Conservation (phyloP, 306 rosid genomes). For the Cotoneaster glaucophyllus region DNA sequence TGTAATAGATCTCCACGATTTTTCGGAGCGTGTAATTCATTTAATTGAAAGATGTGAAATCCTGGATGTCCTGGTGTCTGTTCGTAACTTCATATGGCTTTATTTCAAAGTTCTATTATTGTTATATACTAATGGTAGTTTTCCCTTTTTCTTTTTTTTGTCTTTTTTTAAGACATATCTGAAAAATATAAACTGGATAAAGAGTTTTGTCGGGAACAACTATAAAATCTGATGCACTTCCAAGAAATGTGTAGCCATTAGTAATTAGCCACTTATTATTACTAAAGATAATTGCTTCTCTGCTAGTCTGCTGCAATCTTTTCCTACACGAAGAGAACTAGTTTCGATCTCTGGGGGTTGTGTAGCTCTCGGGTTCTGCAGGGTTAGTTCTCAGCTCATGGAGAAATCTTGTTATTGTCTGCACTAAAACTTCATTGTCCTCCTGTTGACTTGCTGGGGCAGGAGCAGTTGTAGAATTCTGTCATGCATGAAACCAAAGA, state of each 20-base stretch:
- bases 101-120: neutral
- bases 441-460: conserved; percentile 1
- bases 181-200: neutral
- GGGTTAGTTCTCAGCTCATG: conserved; percentile 24
- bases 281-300: neutral
- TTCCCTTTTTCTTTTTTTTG: neutral
- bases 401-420: conserved; percentile 37
- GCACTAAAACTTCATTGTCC: conserved; percentile 23
- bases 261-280: neutral
- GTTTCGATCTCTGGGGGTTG: neutral
- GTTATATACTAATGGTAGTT: neutral
- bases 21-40: neutral
- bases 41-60: neutral
- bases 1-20: neutral
- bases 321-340: neutral
- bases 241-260: no score
- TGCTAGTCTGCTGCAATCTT: neutral
- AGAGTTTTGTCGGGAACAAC: neutral
- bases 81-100: neutral
- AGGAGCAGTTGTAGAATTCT: conserved; percentile 12
- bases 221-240: no score
- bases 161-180: no score
- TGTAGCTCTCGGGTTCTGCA: conserved; percentile 1
- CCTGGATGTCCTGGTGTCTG: neutral
- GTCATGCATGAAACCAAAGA: neutral